Evolutionary conservation across 2,329 filamentous ascomycete species (phyloP).

Genomic region (Phialophora macrospora): DNA sequence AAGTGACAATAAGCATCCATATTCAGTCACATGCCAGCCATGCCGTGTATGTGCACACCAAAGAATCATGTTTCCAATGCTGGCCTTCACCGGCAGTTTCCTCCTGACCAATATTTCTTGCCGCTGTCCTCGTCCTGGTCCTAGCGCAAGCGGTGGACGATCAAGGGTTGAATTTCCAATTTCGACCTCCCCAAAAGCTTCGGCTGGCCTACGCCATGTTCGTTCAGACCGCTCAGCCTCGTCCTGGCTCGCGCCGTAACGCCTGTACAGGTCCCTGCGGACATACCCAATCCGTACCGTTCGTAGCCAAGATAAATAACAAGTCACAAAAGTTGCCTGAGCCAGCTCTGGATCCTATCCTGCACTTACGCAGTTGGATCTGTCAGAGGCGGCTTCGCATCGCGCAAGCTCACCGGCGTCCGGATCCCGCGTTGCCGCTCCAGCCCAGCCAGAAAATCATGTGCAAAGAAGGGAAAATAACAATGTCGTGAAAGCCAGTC

Average conservation of each 20-base stretch:
- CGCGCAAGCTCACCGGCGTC: neutral
- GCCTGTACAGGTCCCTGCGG: conserved; percentile 30
- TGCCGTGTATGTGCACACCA: neutral
- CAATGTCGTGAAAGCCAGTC: conserved; percentile 32
- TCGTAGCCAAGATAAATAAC: conserved; percentile 24
- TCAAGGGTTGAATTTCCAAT: neutral
- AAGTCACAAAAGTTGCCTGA: conserved; percentile 18
- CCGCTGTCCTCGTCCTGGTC: neutral
- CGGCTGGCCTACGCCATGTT: neutral
- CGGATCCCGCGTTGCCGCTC: neutral
- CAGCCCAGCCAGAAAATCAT: conserved; percentile 21
- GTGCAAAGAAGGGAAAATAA: conserved; percentile 30
- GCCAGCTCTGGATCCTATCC: neutral
- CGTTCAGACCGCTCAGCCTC: neutral
- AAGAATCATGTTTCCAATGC: neutral
- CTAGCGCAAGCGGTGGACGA: neutral
- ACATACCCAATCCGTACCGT: conserved; percentile 24
- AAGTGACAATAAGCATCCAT: neutral
- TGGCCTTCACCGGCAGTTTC: neutral
- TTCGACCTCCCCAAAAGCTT: neutral
- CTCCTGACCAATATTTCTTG: neutral
- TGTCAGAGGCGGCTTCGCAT: neutral
- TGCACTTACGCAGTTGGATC: neutral
- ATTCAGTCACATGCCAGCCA: conserved; percentile 1
- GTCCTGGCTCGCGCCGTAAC: conserved; percentile 28